Evolutionary conservation across 2,329 filamentous ascomycete genomes (phyloP).

Genomic region (Mycogone perniciosa): DNA sequence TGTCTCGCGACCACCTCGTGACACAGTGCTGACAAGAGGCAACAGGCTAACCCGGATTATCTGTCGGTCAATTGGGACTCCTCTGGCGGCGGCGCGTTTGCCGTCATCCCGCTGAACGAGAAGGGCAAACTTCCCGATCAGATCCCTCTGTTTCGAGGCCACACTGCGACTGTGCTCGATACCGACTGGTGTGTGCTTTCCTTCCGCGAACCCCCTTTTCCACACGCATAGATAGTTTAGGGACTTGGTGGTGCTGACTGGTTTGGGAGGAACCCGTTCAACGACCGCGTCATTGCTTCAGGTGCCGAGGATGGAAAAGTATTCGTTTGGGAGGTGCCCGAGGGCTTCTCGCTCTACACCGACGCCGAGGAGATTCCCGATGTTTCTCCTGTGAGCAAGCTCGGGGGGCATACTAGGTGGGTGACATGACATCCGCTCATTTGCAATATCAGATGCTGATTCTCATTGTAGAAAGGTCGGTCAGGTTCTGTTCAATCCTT

Average conservation of each 20-base stretch:
- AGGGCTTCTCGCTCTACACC: slow-evolving; percentile 76
- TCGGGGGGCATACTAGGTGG: slow-evolving; percentile 81
- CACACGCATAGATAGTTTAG: background rate
- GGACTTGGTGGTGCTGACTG: slow-evolving; percentile 14
- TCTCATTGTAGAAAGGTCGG: slow-evolving; percentile 71
- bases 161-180: slow-evolving; percentile 91
- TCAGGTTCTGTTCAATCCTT: slow-evolving; percentile 95
- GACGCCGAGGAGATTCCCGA: slow-evolving; percentile 81
- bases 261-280: slow-evolving; percentile 78
- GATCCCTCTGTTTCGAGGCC: slow-evolving; percentile 90
- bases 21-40: slow-evolving; percentile 15
- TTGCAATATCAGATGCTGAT: slow-evolving; percentile 15
- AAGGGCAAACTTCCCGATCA: slow-evolving; percentile 85
- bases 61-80: slow-evolving; percentile 98
- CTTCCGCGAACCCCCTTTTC: background rate
- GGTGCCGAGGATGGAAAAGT: slow-evolving; percentile 96
- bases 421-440: slow-evolving; percentile 16
- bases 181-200: slow-evolving; percentile 71
- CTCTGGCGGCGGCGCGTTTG: slow-evolving; percentile 91
- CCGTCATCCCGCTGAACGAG: slow-evolving; percentile 87
- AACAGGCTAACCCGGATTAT: slow-evolving; percentile 87
- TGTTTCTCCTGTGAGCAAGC: slow-evolving; percentile 71
- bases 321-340: slow-evolving; percentile 91
- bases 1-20: background rate
- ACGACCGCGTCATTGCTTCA: slow-evolving; percentile 87